Evolutionary conservation across 2,329 filamentous ascomycete genomes (phyloP).

Genomic region (Neonectria punicea): DNA sequence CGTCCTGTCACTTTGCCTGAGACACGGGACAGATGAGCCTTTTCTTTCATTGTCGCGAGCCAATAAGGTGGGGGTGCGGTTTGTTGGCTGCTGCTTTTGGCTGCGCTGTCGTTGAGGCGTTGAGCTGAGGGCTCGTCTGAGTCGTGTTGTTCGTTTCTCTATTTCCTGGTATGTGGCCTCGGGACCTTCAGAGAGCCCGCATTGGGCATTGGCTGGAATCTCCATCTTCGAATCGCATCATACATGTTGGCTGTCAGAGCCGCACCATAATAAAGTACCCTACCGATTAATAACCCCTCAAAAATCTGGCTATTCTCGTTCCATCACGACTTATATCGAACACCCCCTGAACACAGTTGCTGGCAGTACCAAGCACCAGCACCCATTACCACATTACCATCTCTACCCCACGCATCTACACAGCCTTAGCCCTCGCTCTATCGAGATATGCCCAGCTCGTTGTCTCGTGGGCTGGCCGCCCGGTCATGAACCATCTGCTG

Average conservation of each 20-base stretch:
- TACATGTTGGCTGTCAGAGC: not conserved
- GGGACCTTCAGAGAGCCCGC: too few relatives aligned
- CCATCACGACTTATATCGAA: not conserved
- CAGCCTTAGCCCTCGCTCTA: not conserved
- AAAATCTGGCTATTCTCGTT: not conserved
- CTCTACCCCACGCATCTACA: not conserved
- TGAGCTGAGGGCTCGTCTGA: not conserved
- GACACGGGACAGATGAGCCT: slow-evolving; percentile 1
- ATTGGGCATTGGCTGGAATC: too few relatives aligned
- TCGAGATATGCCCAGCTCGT: not conserved
- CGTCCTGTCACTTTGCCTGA: not conserved
- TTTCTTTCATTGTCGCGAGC: not conserved
- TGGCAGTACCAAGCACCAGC: not conserved
- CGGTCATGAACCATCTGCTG: slow-evolving; percentile 10
- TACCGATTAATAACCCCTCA: too few relatives aligned
- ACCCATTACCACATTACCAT: not conserved
- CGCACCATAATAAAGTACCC: not conserved
- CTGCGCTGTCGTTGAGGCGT: not conserved
- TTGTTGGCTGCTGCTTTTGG: not conserved
- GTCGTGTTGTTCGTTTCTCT: not conserved
- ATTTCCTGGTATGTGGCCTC: not conserved
- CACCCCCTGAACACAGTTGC: not conserved
- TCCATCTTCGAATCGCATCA: not conserved
- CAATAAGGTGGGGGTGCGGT: not conserved
- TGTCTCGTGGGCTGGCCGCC: slow-evolving; percentile 2